phyloP scores from a whole-genome alignment of 139 green algal species.

The Volvox africanus region DNA sequence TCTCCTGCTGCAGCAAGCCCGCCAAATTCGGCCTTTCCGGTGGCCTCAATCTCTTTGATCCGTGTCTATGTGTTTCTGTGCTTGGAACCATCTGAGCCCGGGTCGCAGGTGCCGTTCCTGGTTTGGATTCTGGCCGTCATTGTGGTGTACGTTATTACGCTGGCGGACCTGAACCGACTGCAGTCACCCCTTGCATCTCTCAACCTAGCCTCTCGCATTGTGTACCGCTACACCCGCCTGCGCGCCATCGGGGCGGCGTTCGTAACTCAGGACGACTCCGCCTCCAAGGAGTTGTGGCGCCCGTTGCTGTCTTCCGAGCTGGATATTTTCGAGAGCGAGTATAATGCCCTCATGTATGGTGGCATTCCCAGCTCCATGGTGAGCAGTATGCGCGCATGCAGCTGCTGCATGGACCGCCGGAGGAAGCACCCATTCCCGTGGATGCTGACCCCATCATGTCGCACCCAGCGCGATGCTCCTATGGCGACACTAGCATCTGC shows the following conservation, averaged over 20 bases:
- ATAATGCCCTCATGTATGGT: constrained; percentile 38
- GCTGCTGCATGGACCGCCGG: no score
- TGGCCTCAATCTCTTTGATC: no score
- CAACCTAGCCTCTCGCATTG: constrained; percentile 36
- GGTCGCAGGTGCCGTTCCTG: constrained; percentile 10
- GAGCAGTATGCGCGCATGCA: neutral
- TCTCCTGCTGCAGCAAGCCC: no score
- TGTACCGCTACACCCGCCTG: constrained; percentile 48
- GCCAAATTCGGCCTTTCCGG: no score
- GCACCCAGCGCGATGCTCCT: no score
- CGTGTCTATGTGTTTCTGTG: no score
- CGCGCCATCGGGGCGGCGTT: neutral
- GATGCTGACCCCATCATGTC: no score
- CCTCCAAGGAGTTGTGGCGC: neutral
- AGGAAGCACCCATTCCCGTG: no score
- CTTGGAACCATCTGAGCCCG: no score
- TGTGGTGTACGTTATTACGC: constrained; percentile 33
- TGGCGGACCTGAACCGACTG: neutral
- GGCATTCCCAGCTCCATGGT: constrained; percentile 21
- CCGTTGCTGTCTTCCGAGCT: neutral
- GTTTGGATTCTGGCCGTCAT: constrained; percentile 17
- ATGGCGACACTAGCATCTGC: no score
- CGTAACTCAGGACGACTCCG: neutral
- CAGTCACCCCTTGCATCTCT: constrained; percentile 32
- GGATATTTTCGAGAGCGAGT: constrained; percentile 26